Evolutionary conservation across 768 basidiomycete genomes (phyloP).

Genomic region (Udeniomyces megalosporus): DNA sequence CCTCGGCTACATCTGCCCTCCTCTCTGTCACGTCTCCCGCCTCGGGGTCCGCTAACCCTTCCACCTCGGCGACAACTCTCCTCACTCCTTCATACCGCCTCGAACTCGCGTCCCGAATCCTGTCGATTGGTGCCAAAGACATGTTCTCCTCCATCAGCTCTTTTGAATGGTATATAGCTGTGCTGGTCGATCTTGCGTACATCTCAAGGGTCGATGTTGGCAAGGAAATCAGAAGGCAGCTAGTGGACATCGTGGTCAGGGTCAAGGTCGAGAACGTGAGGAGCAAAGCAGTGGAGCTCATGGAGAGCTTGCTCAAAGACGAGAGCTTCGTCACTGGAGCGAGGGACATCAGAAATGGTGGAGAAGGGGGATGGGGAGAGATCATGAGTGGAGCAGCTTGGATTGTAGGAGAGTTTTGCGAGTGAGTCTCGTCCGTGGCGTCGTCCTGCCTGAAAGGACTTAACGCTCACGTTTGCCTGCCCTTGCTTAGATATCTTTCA

Average conservation of each 20-base stretch:
- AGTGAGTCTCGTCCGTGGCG: conserved; percentile 37
- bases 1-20: conserved; percentile 15
- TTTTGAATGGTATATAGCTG: conserved; percentile 96
- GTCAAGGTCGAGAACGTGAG: conserved; percentile 55
- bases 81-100: conserved; percentile 76
- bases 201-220: conserved; percentile 69
- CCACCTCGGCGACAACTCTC: conserved; percentile 31
- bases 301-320: conserved; percentile 66
- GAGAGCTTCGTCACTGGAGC: conserved; percentile 54
- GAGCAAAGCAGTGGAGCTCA: conserved; percentile 63
- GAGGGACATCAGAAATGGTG: conserved; percentile 20
- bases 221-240: conserved; percentile 55
- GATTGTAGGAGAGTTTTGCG: conserved; percentile 89
- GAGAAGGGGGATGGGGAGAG: conserved; percentile 49
- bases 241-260: conserved; percentile 63
- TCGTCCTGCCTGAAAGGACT: neutral
- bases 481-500: conserved; percentile 31
- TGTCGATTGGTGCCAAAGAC: conserved; percentile 68
- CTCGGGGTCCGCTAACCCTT: neutral
- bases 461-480: neutral
- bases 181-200: conserved; percentile 78
- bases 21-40: conserved; percentile 4
- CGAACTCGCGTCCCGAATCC: conserved; percentile 59
- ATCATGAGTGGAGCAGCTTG: conserved; percentile 88
- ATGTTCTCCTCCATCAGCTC: conserved; percentile 77